Evolutionary conservation across 179 eudicot species (phyloP).

Genomic region (Spinacia oleracea): DNA sequence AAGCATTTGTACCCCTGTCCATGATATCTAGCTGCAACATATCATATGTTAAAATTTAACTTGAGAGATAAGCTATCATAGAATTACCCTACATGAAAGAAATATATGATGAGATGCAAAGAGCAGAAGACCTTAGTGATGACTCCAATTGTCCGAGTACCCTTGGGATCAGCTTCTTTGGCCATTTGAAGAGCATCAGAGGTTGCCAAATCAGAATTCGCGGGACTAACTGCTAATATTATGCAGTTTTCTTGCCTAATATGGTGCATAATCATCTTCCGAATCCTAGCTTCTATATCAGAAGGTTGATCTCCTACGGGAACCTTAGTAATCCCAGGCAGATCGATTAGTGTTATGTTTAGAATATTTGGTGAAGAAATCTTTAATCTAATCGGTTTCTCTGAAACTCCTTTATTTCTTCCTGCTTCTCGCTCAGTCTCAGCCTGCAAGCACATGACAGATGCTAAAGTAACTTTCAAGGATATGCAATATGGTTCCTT

Average conservation of each 20-base stretch:
- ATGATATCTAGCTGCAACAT: constrained; percentile 34
- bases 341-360: constrained; percentile 38
- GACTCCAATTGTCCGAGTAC: constrained; percentile 41
- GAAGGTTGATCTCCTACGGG: constrained; percentile 43
- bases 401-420: constrained; percentile 32
- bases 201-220: constrained; percentile 39
- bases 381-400: constrained; percentile 34
- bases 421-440: constrained; percentile 39
- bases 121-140: constrained; percentile 34
- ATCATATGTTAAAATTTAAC: not conserved
- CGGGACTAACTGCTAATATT: constrained; percentile 42
- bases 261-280: constrained; percentile 40
- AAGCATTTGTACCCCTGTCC: constrained; percentile 40
- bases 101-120: not conserved
- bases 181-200: constrained; percentile 46
- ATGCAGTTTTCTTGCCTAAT: constrained; percentile 29
- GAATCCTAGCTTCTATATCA: constrained; percentile 37
- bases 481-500: no score
- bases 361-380: constrained; percentile 38
- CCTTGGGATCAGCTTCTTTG: constrained; percentile 35
- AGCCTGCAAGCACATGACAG: constrained; percentile 23
- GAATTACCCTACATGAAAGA: not conserved
- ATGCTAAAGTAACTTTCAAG: no score
- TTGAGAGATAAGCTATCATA: not conserved
- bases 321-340: constrained; percentile 44